Conservation (phyloP, 305 asterid species). For the Fraxinus xanthoxyloides region DNA sequence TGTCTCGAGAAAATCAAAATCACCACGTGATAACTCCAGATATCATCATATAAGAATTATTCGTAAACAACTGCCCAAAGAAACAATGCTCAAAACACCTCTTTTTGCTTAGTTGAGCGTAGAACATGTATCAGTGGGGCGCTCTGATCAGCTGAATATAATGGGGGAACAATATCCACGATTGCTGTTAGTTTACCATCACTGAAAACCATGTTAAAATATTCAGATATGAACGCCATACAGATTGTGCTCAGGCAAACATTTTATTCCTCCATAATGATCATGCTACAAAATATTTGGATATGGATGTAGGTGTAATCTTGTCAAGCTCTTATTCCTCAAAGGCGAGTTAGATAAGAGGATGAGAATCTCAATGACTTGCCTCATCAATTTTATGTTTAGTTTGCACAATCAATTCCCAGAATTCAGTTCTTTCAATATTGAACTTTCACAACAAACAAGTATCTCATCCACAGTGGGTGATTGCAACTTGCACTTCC, state of each 20-base stretch:
- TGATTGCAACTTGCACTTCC: neutral
- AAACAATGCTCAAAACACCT: neutral
- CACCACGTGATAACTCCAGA: constrained; percentile 3
- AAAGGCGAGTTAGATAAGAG: neutral
- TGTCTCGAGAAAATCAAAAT: constrained; percentile 1
- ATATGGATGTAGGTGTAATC: neutral
- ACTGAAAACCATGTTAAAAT: neutral
- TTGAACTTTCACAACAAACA: constrained; percentile 1
- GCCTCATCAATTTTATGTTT: constrained; percentile 3
- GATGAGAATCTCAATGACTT: neutral
- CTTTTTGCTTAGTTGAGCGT: neutral
- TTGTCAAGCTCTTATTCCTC: neutral
- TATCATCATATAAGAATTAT: neutral
- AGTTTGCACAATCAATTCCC: constrained; percentile 7
- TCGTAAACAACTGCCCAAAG: neutral
- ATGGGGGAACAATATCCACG: neutral
- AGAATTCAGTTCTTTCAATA: constrained; percentile 7
- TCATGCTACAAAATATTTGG: neutral
- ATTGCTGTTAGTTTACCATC: neutral
- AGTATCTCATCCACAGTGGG: neutral
- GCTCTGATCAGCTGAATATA: neutral
- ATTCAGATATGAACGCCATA: neutral
- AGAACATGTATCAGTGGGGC: neutral
- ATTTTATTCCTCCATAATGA: neutral
- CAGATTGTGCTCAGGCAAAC: neutral